A percentile compares a stretch with the other conserved stretches of the same genome.
Evolutionary conservation across 169 alveolate species (phyloP).

Genomic region (Theileria sp.): DNA sequence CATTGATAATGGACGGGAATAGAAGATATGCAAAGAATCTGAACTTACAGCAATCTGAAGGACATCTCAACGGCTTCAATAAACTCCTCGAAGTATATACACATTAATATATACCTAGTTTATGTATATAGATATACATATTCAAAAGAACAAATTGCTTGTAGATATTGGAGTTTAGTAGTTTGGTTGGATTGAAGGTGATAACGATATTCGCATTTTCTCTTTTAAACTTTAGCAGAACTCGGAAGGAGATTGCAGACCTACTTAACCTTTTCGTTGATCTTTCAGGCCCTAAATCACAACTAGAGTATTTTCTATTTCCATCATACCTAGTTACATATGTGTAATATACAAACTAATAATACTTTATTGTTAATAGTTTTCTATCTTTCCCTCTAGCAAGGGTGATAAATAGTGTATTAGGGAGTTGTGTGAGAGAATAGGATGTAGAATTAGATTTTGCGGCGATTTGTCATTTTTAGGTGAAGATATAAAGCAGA

Average conservation of each 20-base stretch:
- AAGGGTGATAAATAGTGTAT: background rate
- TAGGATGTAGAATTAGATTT: slow-evolving; percentile 56
- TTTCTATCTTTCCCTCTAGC: background rate
- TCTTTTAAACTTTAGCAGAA: slow-evolving; percentile 78
- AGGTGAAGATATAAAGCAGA: slow-evolving; percentile 54
- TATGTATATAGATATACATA: background rate
- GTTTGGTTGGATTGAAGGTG: slow-evolving; percentile 70
- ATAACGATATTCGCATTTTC: slow-evolving; percentile 85
- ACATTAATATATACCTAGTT: background rate
- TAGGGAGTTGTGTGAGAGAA: slow-evolving; percentile 60
- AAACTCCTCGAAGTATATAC: slow-evolving; percentile 44
- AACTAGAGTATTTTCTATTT: slow-evolving; percentile 5
- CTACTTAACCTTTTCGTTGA: slow-evolving; percentile 26
- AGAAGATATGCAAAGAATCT: slow-evolving; percentile 81
- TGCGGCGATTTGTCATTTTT: slow-evolving; percentile 71
- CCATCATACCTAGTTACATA: background rate
- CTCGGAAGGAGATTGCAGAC: slow-evolving; percentile 31
- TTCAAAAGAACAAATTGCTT: background rate
- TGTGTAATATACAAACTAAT: background rate
- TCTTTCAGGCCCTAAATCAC: background rate
- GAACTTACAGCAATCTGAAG: slow-evolving; percentile 23
- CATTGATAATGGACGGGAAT: slow-evolving; percentile 90
- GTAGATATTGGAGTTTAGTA: slow-evolving; percentile 74
- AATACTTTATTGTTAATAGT: too few species aligned
- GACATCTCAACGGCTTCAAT: slow-evolving; percentile 45